Evolutionary conservation across 306 rosid genomes (phyloP).

Genomic region (Cajanus cajan): DNA sequence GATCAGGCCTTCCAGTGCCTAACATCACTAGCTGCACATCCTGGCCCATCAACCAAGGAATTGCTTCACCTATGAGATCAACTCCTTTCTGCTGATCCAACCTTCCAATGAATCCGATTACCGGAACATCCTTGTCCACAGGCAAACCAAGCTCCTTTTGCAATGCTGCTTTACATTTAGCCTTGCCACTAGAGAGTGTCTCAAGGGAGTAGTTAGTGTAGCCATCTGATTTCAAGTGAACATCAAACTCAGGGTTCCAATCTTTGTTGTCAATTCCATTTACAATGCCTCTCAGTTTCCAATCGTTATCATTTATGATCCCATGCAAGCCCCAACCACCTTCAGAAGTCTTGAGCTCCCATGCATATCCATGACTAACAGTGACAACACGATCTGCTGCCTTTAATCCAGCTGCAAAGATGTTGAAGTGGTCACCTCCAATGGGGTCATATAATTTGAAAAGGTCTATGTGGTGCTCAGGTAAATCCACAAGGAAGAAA

Average conservation of each 20-base stretch:
- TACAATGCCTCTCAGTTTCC: constrained; percentile 80
- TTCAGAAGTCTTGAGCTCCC: constrained; percentile 72
- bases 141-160: constrained; percentile 88
- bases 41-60: constrained; percentile 88
- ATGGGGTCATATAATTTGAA: constrained; percentile 64
- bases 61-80: constrained; percentile 80
- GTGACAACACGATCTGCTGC: constrained; percentile 74
- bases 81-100: constrained; percentile 90
- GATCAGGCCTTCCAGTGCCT: constrained; percentile 83
- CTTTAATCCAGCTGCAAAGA: constrained; percentile 85
- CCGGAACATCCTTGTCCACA: constrained; percentile 52
- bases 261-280: constrained; percentile 75
- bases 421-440: constrained; percentile 86
- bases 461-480: constrained; percentile 58
- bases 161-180: constrained; percentile 71
- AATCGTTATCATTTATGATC: constrained; percentile 64
- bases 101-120: constrained; percentile 76
- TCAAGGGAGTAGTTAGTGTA: constrained; percentile 71
- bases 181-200: constrained; percentile 65
- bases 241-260: constrained; percentile 67
- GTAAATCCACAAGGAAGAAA: constrained; percentile 55
- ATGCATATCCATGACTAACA: constrained; percentile 80
- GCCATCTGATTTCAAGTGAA: constrained; percentile 68
- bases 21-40: constrained; percentile 86
- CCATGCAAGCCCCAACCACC: constrained; percentile 90